Evolutionary conservation across 768 basidiomycete species (phyloP), one percentile per base, ranked within the genome.

Genomic region (Mrakia hoshinonis): DNA sequence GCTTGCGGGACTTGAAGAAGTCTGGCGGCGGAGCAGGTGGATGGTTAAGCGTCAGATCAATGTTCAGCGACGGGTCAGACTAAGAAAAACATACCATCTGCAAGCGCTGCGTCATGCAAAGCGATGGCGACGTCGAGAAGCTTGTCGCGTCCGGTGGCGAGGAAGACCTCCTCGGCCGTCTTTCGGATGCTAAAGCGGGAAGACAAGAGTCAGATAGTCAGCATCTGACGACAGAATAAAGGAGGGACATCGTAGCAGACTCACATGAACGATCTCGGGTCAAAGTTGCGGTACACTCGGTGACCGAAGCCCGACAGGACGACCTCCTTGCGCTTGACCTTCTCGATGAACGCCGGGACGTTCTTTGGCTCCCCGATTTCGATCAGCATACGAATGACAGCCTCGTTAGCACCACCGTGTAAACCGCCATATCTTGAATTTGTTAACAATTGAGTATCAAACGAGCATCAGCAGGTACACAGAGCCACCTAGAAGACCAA

Each of bases 341-440:
- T 87, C 74, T 90, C 90, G 58, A 95, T 81, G 79, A 91, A 95
- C 2, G 84, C 85, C 1, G 90, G 90, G 6, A 92, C 90, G 75
- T 92, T 91, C 76, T 87, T 86, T 76, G 75, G 89, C 85, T 85
- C 86, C 76, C 91, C 92, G 73, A 95, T 92, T 0, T 89, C 87
- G 52, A 91, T 84, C 51, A 95, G 82, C 93, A 95, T 95, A 18
- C 93, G 87, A 77, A 95, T 92, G 73, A 95, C 92, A 6, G 92
- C 91, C 13, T 38, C 69, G 69, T 13, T 6, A n/a, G n/a, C 83
- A 87, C 82, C 77, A 87, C 91, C 79, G 63, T 79, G 78, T 4
- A 77, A 65, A n/a, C n/a, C n/a, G n/a, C n/a, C n/a, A n/a, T n/a
- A n/a, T n/a, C n/a, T n/a, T n/a, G n/a, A n/a, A n/a, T n/a, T n/a